Evolutionary conservation across 169 alveolate species (phyloP).

Genomic region (Cryptosporidium ubiquitum): DNA sequence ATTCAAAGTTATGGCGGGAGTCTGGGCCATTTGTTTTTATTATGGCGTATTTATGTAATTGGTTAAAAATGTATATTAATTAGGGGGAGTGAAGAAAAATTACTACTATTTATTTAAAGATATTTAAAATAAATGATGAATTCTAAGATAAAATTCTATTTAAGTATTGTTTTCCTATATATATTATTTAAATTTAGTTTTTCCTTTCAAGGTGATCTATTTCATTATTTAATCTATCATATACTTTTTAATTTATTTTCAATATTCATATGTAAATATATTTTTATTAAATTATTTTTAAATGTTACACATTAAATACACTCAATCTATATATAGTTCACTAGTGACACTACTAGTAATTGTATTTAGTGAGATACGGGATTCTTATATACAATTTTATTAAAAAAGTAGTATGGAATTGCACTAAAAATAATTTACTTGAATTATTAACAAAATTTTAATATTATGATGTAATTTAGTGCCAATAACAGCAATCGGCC

Average conservation of each 20-base stretch:
- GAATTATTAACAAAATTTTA: background rate
- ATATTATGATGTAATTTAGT: background rate
- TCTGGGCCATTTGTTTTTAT: background rate
- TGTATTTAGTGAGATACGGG: background rate
- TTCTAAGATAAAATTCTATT: too few relatives aligned
- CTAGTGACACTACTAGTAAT: background rate
- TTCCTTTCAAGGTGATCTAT: too few relatives aligned
- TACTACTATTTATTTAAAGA: too few relatives aligned
- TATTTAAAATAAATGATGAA: too few relatives aligned
- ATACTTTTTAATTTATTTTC: too few relatives aligned
- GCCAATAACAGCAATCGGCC: slow-evolving; percentile 82
- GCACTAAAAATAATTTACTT: background rate
- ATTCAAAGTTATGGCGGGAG: background rate
- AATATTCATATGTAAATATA: too few relatives aligned
- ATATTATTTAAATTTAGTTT: too few relatives aligned
- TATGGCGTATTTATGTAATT: background rate
- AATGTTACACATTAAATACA: background rate
- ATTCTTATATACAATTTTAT: too few relatives aligned
- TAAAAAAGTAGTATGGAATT: too few relatives aligned
- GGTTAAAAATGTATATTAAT: background rate
- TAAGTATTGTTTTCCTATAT: too few relatives aligned
- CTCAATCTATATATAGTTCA: background rate
- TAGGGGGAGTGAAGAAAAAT: background rate
- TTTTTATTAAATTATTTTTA: too few relatives aligned
- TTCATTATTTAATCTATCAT: too few relatives aligned